Evolutionary conservation across 768 basidiomycete species (phyloP), one percentile per base, ranked within the genome.

Genomic region (Mycena pura): DNA sequence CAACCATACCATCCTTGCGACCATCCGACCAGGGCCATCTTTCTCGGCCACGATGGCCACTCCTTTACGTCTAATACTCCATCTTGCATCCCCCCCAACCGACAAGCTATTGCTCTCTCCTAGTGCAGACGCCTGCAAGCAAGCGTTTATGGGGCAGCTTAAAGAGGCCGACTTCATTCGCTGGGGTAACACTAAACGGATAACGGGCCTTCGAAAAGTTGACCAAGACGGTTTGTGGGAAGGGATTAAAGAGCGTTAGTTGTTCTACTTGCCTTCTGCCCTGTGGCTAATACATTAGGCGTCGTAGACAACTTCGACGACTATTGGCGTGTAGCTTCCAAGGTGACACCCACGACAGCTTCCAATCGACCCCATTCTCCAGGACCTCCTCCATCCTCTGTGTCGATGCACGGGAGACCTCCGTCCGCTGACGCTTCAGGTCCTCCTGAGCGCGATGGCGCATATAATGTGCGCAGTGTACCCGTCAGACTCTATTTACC

Each of bases 211-310:
- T 31, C 78, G 95, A 53, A 93, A 95, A 73, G 87, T 84, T 24
- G 96, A 99, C 70, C 93, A 99, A 72, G 97, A 99, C 72, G 94
- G 90, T 1, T 86, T 98, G 55, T 99, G 97, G 97, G 95, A 97
- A 68, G 95, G 95, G 8, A 91, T 99, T 64, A 90, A 90, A 77
- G 91, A 94, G 69, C 93, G 96, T 98, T 72, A 77, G 95, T 78
- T 56, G 53, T 54, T 63, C 50, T 17, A 32, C 36, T 17, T 44
- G n/a, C 63, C 21, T 61, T 24, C 21, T 56, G 2, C 22, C 31
- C 54, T 36, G 36, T 38, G 44, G 27, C 17, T 62, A 27, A 53
- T 52, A 24, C 46, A 28, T 32, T n/a, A 34, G 22, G 17, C 49
- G 49, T 44, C 56, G 22, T 73, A 99, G 97, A 96, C 77, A 96